Evolutionary conservation across 192 early-diverging fungal genomes (phyloP), one percentile per base, ranked within the genome.

Genomic region (Rhizophagus sp.): DNA sequence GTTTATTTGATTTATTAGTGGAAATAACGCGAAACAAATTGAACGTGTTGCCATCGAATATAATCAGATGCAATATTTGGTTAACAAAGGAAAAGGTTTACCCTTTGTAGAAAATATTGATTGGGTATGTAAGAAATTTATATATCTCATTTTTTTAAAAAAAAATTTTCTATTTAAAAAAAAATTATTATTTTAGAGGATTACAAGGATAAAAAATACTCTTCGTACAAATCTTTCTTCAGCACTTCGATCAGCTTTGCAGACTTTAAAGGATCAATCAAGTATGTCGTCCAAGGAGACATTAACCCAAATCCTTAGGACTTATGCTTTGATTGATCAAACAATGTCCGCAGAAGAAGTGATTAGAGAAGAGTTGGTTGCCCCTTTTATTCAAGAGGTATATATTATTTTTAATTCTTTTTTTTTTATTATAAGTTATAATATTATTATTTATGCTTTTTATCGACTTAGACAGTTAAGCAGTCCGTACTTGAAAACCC

Each of bases 31-130:
- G 30, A 95, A 96, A 67, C 89, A 92, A 27, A 86, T 95, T 27
- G 94, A 95, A 75, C 89, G 94, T 25, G 93, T 96, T 9, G 94
- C 94, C 17, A 91, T 94, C 36, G 94, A 96, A 84, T 96, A 89
- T 79, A 95, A 95, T 73, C 94, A 96, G 72, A 91, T 96, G 86
- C 92, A 90, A 76, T 93, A 93, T 79, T 87, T 95, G 9, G 91
- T 94, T 2, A 86, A 84, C 22, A 84, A 87, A 65, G 92, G 92
- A 9, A 84, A 91, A 73, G 84, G 79, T 13, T 80, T 91, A 24
- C 84, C 92, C 2, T 93, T 95, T 84, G 92, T 96, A 12, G 76
- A 85, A n/a, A 90, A 92, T 44, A 89, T 93, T 79, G 88, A 90
- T 76, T 93, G 93, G 94, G 94, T 95, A 85, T 73, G 17, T 36